phyloP scores from a whole-genome alignment of 2,329 filamentous ascomycete species.

The Myriosclerotinia curreyana region DNA sequence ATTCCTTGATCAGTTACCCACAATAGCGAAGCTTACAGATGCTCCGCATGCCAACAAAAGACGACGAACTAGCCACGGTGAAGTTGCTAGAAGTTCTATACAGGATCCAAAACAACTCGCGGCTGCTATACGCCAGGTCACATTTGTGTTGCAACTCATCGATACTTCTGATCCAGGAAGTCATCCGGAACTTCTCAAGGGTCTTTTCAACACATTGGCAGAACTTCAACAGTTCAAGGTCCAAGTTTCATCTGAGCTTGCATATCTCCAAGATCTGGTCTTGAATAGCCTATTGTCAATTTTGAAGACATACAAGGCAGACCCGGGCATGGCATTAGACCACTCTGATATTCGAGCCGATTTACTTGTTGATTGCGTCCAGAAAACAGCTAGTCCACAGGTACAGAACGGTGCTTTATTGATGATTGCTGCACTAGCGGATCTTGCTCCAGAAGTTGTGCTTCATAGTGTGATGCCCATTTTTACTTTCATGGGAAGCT shows the following conservation, averaged over 20 bases:
- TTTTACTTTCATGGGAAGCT: conserved; percentile 96
- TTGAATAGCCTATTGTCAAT: conserved; percentile 80
- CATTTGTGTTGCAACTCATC: conserved; percentile 83
- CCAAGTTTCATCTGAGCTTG: conserved; percentile 79
- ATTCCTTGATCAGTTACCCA: conserved; percentile 73
- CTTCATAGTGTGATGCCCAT: conserved; percentile 98
- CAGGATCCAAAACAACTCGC: conserved; percentile 65
- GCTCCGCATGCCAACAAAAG: conserved; percentile 74
- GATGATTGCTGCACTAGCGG: conserved; percentile 81
- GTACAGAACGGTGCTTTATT: conserved; percentile 91
- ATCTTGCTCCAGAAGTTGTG: conserved; percentile 84
- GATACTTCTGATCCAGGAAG: conserved; percentile 74
- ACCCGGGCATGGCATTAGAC: conserved; percentile 64
- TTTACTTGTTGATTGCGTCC: conserved; percentile 88
- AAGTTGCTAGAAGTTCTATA: conserved; percentile 58
- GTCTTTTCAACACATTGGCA: conserved; percentile 79
- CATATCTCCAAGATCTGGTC: conserved; percentile 84
- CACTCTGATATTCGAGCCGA: conserved; percentile 80
- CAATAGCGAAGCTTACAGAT: conserved; percentile 67
- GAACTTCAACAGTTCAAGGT: conserved; percentile 82
- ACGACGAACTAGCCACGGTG: conserved; percentile 72
- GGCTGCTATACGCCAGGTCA: conserved; percentile 69
- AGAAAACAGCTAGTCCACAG: conserved; percentile 85
- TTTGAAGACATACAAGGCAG: conserved; percentile 69
- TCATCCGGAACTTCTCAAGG: conserved; percentile 72